Evolutionary conservation across 768 basidiomycete genomes (phyloP), one percentile per base, ranked within the genome.

Genomic region (Baorangia bicolor): DNA sequence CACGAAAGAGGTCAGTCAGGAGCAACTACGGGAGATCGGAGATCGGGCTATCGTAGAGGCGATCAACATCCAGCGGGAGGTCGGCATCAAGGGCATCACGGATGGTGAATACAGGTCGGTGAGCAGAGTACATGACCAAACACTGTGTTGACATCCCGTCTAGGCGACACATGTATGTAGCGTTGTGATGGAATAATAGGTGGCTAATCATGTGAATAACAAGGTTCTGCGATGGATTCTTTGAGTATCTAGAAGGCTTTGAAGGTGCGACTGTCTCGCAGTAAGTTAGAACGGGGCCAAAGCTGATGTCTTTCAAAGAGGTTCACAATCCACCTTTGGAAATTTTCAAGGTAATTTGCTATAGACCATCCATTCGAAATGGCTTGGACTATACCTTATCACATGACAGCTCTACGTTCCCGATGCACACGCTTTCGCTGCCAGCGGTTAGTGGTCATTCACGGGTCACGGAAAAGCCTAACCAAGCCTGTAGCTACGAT

Each of bases 61-160:
- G 45, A 60, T 79, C 34, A 38, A 69, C 57, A 53, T 77, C 58
- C 77, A 78, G 57, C 67, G 73, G 2, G 69, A 76, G 40, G 70
- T 65, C 6, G 78, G 78, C 16, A 74, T 79, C 39, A 76, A 74
- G 63, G 52, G 69, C 20, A 64, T 78, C 38, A 77, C 77, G 2
- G 76, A 78, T 58, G 78, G 78, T 25, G 77, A 79, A 64, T 69
- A 67, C 44, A 65, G 65, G 67, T 61, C 14, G 1, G 74, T 72
- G 63, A 65, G 57, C 50, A 60, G 65, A 53, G 61, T 25, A 5
- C 4, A 31, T 12, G 5, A 14, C 25, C 2, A 18, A 31, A 38
- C 14, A 5, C 0, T 34, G 21, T 39, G 4, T 39, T 67, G 35
- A 67, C 40, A n/a, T 30, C n/a, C 2, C 4, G 0, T 39, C 6